Evolutionary conservation across 257 asterid species (phyloP), one percentile per base, ranked within the genome.

Genomic region (Hygrophila difformis): DNA sequence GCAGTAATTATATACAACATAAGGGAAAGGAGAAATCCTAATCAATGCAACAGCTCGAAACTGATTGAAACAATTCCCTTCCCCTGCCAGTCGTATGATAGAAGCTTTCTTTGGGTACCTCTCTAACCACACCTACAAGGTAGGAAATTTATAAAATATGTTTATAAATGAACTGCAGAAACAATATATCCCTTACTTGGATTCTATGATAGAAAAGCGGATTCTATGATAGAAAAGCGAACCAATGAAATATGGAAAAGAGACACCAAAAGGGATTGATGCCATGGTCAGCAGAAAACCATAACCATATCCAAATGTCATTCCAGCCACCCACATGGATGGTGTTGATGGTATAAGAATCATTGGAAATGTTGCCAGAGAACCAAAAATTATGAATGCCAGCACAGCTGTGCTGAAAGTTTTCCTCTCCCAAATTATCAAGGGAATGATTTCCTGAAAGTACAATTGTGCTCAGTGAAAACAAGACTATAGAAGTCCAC

Each of bases 21-120:
- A 80, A 5, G 97, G 97, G 56, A 87, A 83, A n/a, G 97, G 97
- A 60, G 97, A 87, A 52, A 80, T 66, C 63, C 97, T 75, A 52
- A 87, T 83, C 63, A 87, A 59, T 20, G 91, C 60, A 0, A 87
- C 95, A 26, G 95, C 97, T 62, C 85, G 77, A 52, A 74, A 63
- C 82, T 87, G 97, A 41, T 74, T 67, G 47, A 78, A 73, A 68
- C 65, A 73, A 64, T 67, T 61, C 54, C 95, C 97, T 73, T 84
- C 97, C 10, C 97, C 97, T 35, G 97, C 93, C 57, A 87, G 52
- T 60, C 74, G 73, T 46, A 87, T 78, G 15, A 80, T 55, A 7
- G 95, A 83, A 65, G 93, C 95, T 58, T 66, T 73, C 79, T 87
- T 87, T 3, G 97, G 93, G 40, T 87, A 63, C 57, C 78, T 75